Evolutionary conservation across 73 alveolate genomes (phyloP).

Genomic region (Uronychia setigera): DNA sequence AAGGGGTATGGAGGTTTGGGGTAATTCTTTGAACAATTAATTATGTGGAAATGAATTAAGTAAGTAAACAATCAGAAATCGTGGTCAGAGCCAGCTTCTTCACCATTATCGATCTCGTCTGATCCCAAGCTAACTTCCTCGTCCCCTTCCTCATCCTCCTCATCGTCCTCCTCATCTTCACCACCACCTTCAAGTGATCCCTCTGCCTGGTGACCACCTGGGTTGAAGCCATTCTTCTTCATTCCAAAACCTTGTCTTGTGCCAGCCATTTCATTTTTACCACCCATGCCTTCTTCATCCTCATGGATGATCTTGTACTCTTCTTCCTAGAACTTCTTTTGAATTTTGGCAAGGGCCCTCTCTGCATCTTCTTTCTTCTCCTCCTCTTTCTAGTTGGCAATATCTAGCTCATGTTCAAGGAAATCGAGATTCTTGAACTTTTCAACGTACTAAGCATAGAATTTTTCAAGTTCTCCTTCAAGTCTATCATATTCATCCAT

Average conservation of each 20-base stretch:
- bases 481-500: slow-evolving; percentile 86
- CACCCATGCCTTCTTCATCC: slow-evolving; percentile 29
- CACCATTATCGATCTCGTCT: slow-evolving; percentile 46
- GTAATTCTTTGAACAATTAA: too few relatives aligned
- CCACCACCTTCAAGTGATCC: slow-evolving; percentile 44
- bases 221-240: slow-evolving; percentile 6
- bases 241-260: slow-evolving; percentile 61
- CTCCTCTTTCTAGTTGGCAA: slow-evolving; percentile 77
- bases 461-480: slow-evolving; percentile 84
- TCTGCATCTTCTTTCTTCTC: slow-evolving; percentile 41
- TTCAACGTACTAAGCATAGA: slow-evolving; percentile 92
- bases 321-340: slow-evolving; percentile 33
- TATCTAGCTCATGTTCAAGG: slow-evolving; percentile 91
- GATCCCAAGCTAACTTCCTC: slow-evolving; percentile 40
- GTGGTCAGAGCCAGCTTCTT: slow-evolving; percentile 54
- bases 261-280: slow-evolving; percentile 55
- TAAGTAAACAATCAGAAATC: too few relatives aligned
- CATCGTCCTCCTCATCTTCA: slow-evolving; percentile 63
- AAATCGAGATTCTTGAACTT: slow-evolving; percentile 95
- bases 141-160: slow-evolving; percentile 43
- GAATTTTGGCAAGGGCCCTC: slow-evolving; percentile 29
- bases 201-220: slow-evolving; percentile 48
- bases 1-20: too few relatives aligned
- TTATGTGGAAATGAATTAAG: too few relatives aligned
- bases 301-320: slow-evolving; percentile 52